Conservation (phyloP, 2,329 filamentous ascomycete species). For the Aspergillus sp. region DNA sequence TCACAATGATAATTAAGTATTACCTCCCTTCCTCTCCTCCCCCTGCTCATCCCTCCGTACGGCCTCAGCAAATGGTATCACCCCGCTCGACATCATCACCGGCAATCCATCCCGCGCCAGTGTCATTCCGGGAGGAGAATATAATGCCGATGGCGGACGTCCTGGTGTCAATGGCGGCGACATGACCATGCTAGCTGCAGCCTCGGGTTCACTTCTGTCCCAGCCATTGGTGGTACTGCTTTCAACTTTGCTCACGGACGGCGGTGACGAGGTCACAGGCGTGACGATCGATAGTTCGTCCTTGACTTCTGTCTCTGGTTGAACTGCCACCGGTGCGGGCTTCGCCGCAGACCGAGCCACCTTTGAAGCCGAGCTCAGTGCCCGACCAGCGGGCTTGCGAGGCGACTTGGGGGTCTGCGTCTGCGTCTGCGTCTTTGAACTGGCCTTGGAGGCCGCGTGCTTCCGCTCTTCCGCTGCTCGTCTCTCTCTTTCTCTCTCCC, state of each 20-base stretch:
- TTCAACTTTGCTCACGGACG: not conserved
- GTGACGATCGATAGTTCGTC: not conserved
- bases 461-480: slow-evolving; percentile 45
- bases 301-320: not conserved
- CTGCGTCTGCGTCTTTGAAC: slow-evolving; percentile 15
- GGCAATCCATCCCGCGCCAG: slow-evolving; percentile 48
- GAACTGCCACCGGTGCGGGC: not conserved
- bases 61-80: slow-evolving; percentile 42
- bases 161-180: slow-evolving; percentile 32
- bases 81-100: slow-evolving; percentile 50
- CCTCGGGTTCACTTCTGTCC: slow-evolving; percentile 1
- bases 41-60: not conserved
- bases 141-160: slow-evolving; percentile 25
- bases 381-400: slow-evolving; percentile 30
- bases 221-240: slow-evolving; percentile 6
- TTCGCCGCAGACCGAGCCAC: slow-evolving; percentile 11
- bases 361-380: slow-evolving; percentile 7
- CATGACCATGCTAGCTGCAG: slow-evolving; percentile 7
- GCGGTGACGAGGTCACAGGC: slow-evolving; percentile 11
- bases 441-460: slow-evolving; percentile 28
- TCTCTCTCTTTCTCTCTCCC: slow-evolving; percentile 54
- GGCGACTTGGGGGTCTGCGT: slow-evolving; percentile 22
- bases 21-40: not conserved
- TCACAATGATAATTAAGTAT: not conserved
- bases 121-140: slow-evolving; percentile 33